Evolutionary conservation across 495 filamentous ascomycete genomes (phyloP).

Genomic region (Penicillium alfredii): DNA sequence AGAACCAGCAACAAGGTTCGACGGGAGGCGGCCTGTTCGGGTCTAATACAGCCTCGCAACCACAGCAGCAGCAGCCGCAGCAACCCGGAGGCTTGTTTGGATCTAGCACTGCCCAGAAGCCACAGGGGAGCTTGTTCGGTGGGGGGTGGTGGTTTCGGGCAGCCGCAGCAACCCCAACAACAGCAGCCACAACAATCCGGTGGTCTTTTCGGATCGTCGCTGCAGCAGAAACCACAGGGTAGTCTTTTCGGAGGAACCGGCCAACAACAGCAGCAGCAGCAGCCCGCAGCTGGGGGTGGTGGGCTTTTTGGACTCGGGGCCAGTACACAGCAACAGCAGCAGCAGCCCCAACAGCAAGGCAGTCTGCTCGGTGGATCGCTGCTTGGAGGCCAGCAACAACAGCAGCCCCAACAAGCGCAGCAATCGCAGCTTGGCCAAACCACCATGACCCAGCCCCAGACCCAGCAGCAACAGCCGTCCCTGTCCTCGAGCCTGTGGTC

Average conservation of each 20-base stretch:
- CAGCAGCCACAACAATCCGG: slow-evolving; percentile 20
- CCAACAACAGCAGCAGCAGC: slow-evolving; percentile 35
- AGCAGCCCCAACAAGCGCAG: slow-evolving; percentile 31
- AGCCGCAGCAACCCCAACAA: slow-evolving; percentile 22
- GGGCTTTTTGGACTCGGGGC: slow-evolving; percentile 22
- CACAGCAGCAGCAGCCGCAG: slow-evolving; percentile 22
- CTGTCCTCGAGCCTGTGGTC: slow-evolving; percentile 44
- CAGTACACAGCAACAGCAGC: slow-evolving; percentile 19
- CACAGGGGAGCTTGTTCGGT: slow-evolving; percentile 25
- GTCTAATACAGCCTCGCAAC: too few relatives aligned
- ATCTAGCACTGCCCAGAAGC: slow-evolving; percentile 27
- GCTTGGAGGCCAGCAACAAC: slow-evolving; percentile 35
- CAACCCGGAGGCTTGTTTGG: slow-evolving; percentile 34
- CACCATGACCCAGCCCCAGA: slow-evolving; percentile 24
- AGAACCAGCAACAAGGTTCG: slow-evolving; percentile 20
- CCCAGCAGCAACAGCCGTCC: slow-evolving; percentile 37
- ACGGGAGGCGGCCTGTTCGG: slow-evolving; percentile 20
- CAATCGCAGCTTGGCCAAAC: slow-evolving; percentile 29
- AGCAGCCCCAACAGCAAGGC: slow-evolving; percentile 17
- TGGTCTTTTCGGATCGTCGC: slow-evolving; percentile 24
- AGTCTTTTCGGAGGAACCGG: slow-evolving; percentile 24
- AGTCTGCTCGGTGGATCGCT: slow-evolving; percentile 27
- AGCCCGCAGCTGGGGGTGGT: slow-evolving; percentile 25
- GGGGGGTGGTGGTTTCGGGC: slow-evolving; percentile 14
- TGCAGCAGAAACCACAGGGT: slow-evolving; percentile 36